Percentiles rank a stretch among this genome's conserved stretches.
phyloP scores from a whole-genome alignment of 352 stramenopile genomes.

The Phytopythium vexans region DNA sequence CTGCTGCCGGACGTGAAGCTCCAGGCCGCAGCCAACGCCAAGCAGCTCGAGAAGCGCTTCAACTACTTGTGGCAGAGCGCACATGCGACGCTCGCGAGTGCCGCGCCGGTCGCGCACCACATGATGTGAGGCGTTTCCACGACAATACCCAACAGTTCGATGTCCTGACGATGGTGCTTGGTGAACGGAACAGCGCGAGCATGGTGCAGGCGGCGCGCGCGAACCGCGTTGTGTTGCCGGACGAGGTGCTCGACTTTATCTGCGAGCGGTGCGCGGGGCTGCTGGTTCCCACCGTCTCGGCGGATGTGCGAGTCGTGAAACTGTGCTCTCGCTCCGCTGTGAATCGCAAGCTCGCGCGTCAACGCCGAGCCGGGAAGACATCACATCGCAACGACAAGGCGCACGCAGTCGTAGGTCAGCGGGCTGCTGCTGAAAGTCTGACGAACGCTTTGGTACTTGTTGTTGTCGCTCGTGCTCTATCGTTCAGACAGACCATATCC shows the following conservation, averaged over 20 bases:
- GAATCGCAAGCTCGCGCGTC: constrained; percentile 51
- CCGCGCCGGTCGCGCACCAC: constrained; percentile 38
- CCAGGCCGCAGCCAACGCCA: constrained; percentile 25
- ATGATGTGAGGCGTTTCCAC: constrained; percentile 32
- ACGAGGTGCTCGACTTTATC: constrained; percentile 54
- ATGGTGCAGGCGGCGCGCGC: constrained; percentile 50
- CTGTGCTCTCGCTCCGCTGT: constrained; percentile 27
- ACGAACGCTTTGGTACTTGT: background rate
- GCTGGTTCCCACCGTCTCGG: constrained; percentile 55
- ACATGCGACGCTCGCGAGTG: constrained; percentile 41
- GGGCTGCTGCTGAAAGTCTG: background rate
- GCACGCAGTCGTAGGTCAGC: background rate
- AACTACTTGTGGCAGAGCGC: constrained; percentile 63
- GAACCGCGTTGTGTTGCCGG: constrained; percentile 32
- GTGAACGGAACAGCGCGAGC: constrained; percentile 22
- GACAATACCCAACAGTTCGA: background rate
- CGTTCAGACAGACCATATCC: too few relatives aligned
- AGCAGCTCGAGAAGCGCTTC: constrained; percentile 65
- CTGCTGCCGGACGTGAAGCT: constrained; percentile 44
- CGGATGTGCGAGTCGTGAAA: constrained; percentile 45
- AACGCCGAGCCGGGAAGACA: constrained; percentile 24
- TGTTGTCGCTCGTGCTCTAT: background rate
- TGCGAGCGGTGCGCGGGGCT: constrained; percentile 63
- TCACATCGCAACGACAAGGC: background rate
- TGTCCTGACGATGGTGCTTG: background rate